Base-by-base conservation (phyloP, 2,329 filamentous ascomycete genomes). In the Fusarium sp. region DNA sequence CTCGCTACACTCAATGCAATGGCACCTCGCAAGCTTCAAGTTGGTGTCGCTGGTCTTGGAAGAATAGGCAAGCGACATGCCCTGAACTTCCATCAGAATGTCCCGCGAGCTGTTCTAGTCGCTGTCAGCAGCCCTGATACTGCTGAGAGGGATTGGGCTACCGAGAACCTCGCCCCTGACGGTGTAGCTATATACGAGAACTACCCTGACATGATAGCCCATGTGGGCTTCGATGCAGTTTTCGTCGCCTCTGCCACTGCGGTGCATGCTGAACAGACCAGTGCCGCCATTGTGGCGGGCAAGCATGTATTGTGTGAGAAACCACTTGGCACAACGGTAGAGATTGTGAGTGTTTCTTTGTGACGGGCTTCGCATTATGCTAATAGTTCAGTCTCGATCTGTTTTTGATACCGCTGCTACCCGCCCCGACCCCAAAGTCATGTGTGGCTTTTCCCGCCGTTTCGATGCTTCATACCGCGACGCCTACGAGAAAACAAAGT, bases 281-380 rank as follows among this genome's bases (percentile, higher is more conserved):
- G 88, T 76, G 83, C 85, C 70, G 87, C 87, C 18, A 89, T 90
- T 55, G 78, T 86, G 52, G 82, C 82, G 9, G 83, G 85, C 45
- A 83, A 86, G 74, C 88, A 90, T 72, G 87, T 90, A 0, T 79
- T 90, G 23, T 89, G 87, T 75, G 88, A 90, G 82, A 90, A 90
- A 81, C 88, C 88, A 3, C 78, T 90, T 41, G 87, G 85, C 46
- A 92, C 89, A 1, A 87, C 83, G 58, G 82, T 74, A 10, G 72
- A 72, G n/a, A 64, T 75, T 37, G 73, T 75, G 21, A 66, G 73
- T 55, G 1, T 4, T 37, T 33, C 29, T 5, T 8, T 11, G 10
- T 29, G 19, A 46, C 1, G 6, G 19, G 12, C 3, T 29, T 46
- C 10, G 3, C 19, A 5, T 21, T 8, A 15, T 29, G 23, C 58